phyloP scores from a whole-genome alignment of 2,329 filamentous ascomycete species.

The Coniella vitis region DNA sequence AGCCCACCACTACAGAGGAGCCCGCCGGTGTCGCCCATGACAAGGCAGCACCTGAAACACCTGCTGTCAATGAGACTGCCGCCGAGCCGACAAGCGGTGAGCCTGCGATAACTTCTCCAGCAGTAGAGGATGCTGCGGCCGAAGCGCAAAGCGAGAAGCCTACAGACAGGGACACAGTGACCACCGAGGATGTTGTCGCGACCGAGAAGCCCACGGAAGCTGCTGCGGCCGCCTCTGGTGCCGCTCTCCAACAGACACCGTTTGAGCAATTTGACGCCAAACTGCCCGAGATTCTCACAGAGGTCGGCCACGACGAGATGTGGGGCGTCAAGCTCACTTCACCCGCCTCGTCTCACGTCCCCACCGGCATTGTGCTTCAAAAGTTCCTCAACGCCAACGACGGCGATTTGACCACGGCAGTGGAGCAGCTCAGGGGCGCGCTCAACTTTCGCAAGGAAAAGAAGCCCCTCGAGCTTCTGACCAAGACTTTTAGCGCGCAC shows the following conservation, averaged over 20 bases:
- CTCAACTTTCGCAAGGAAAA: slow-evolving; percentile 76
- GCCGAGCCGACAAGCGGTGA: background rate
- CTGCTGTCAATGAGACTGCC: slow-evolving; percentile 1
- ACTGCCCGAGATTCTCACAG: slow-evolving; percentile 50
- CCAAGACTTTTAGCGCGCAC: slow-evolving; percentile 54
- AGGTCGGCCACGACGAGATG: slow-evolving; percentile 65
- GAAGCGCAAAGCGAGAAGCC: slow-evolving; percentile 1
- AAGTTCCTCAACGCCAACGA: slow-evolving; percentile 92
- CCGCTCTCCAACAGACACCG: slow-evolving; percentile 21
- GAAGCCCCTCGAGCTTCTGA: slow-evolving; percentile 61
- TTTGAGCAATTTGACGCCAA: slow-evolving; percentile 51
- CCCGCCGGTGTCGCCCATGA: no score
- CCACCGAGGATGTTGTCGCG: background rate
- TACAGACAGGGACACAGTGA: background rate
- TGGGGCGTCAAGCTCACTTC: slow-evolving; percentile 70
- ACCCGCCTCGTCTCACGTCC: slow-evolving; percentile 47
- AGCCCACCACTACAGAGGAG: background rate
- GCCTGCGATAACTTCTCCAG: background rate
- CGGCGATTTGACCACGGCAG: slow-evolving; percentile 64
- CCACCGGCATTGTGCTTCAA: slow-evolving; percentile 77
- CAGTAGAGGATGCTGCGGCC: background rate
- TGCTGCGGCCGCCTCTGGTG: background rate
- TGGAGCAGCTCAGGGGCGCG: slow-evolving; percentile 70
- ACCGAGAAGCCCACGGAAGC: background rate
- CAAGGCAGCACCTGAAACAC: background rate